Base-by-base conservation (phyloP, 345 rosid species). In the Arabis alpina region DNA sequence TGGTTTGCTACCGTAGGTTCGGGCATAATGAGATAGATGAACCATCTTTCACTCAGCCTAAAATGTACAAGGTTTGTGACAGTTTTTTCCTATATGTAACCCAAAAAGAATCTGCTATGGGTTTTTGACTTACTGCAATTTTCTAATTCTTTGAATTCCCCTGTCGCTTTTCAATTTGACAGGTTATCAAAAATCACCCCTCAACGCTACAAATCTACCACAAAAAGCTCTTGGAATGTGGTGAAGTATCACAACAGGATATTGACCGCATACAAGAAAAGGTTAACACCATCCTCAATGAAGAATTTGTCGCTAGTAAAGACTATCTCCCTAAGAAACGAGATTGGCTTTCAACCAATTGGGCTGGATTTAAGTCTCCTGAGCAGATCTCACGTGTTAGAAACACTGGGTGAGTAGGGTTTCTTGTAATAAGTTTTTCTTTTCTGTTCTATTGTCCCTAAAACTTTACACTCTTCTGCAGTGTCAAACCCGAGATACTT, bases 1-100 rank as follows among this genome's bases (percentile, higher is more conserved):
- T 90, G 70, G 86, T 87, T 12, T 90, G 93, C 74, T 87, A 87
- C 70, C 87, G 89, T 66, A 80, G 90, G 72, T 90, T 86, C 68
- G 96, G 91, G 60, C 93, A 87, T 68, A 90, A 90, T 71, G 96
- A 90, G 77, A 90, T 87, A 47, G 96, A 90, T 70, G 93, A 90
- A 55, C 96, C 96, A 48, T 87, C 89, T 30, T 87, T 89, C 80
- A 89, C 92, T 12, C 96, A 87, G 71, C 92, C 96, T 52, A 87
- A 85, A 79, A 87, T 90, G 93, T 90, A 87, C 66, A 61, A 84
- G 96, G 96, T 87, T 68, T 56, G 86, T 68, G 19, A 19, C 25
- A 28, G 4, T 5, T 50, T 10, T 10, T 65, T 10, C 13, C 30
- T 53, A 12, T 30, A 43, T 66, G 42, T 48, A 19, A 49, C 64